phyloP scores from a whole-genome alignment of 2,329 filamentous ascomycete genomes.

The Acephala macrosclerotiorum region DNA sequence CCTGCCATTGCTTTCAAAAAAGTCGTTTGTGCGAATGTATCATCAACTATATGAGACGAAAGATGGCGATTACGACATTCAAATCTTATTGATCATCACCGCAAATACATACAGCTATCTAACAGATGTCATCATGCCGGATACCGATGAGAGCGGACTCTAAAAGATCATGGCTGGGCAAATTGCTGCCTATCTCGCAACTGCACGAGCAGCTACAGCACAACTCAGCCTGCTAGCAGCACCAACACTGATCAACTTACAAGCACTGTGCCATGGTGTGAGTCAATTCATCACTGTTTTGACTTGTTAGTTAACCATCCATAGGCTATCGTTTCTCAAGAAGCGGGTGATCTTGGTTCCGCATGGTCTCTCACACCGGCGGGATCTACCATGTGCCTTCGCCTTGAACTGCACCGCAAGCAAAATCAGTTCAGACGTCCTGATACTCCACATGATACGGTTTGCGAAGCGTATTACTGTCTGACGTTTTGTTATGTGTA shows the following conservation, averaged over 20 bases:
- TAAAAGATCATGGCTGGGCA: background rate
- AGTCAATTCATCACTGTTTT: background rate
- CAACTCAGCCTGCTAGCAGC: background rate
- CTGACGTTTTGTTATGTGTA: background rate
- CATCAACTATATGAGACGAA: background rate
- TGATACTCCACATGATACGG: background rate
- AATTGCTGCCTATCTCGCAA: background rate
- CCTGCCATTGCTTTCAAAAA: background rate
- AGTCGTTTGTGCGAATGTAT: conserved; percentile 4
- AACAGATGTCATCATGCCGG: background rate
- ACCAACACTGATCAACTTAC: background rate
- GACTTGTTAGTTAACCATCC: background rate
- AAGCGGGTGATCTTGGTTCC: background rate
- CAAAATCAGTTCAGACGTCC: background rate
- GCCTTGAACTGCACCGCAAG: background rate
- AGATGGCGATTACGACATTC: background rate
- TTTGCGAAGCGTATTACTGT: conserved; percentile 1
- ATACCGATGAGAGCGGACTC: background rate
- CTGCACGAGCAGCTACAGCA: background rate
- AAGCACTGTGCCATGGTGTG: background rate
- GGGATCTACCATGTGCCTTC: background rate
- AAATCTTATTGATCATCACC: background rate
- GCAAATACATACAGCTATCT: background rate
- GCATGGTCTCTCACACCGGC: background rate
- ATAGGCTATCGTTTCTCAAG: background rate